Percentiles rank a stretch among this genome's conserved stretches.
phyloP scores from a whole-genome alignment of 2,329 filamentous ascomycete genomes.

The Fusarium continuum region DNA sequence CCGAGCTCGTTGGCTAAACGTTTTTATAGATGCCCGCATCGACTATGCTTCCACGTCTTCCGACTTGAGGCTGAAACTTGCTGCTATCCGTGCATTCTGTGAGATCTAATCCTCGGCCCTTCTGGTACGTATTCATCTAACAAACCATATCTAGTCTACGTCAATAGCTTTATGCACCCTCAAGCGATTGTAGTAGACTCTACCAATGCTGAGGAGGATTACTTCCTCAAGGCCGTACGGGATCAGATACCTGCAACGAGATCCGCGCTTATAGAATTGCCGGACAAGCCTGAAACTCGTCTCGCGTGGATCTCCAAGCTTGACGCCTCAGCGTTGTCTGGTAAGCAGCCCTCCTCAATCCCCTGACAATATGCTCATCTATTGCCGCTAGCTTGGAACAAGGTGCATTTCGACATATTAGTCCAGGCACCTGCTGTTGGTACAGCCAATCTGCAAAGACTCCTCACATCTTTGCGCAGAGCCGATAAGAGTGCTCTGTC shows the following conservation, averaged over 20 bases:
- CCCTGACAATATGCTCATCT: constrained; percentile 28
- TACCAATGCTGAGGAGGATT: constrained; percentile 71
- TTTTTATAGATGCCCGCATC: constrained; percentile 73
- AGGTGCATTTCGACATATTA: constrained; percentile 80
- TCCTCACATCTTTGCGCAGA: constrained; percentile 77
- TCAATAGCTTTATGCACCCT: constrained; percentile 78
- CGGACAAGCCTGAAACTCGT: constrained; percentile 67
- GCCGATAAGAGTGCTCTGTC: constrained; percentile 79
- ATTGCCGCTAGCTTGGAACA: constrained; percentile 73
- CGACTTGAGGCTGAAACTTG: constrained; percentile 72
- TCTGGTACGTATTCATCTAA: constrained; percentile 11
- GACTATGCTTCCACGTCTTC: constrained; percentile 77
- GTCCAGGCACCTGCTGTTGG: constrained; percentile 77
- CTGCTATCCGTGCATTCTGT: constrained; percentile 72
- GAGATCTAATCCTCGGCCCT: constrained; percentile 40
- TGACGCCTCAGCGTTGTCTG: constrained; percentile 74
- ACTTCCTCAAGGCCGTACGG: constrained; percentile 70
- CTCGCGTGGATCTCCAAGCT: constrained; percentile 82
- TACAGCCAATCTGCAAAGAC: constrained; percentile 77
- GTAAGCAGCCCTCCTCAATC: constrained; percentile 52
- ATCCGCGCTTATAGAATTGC: constrained; percentile 79
- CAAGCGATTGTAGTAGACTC: constrained; percentile 80
- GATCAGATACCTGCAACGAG: constrained; percentile 61
- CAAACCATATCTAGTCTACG: constrained; percentile 61
- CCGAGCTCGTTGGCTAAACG: constrained; percentile 24